Conservation (phyloP, 2,329 filamentous ascomycete genomes). For the Capronia americana region DNA sequence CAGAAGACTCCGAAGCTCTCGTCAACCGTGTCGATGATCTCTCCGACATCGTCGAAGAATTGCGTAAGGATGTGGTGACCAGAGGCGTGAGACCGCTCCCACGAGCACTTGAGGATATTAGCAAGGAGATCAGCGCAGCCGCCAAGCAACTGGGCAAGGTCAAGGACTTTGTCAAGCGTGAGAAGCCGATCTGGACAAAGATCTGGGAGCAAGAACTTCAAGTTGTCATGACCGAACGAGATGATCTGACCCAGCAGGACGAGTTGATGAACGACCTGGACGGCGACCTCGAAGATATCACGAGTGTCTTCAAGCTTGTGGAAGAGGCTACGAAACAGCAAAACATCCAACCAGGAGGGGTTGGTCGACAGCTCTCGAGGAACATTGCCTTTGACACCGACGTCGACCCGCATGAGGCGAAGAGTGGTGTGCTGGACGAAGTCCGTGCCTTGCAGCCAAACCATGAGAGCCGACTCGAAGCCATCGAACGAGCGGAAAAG, state of each 20-base stretch:
- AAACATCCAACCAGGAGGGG: slow-evolving; percentile 67
- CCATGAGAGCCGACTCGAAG: slow-evolving; percentile 89
- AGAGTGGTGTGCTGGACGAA: slow-evolving; percentile 90
- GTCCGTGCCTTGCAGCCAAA: slow-evolving; percentile 93
- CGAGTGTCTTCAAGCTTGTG: slow-evolving; percentile 90
- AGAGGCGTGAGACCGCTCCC: slow-evolving; percentile 91
- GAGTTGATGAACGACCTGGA: slow-evolving; percentile 90
- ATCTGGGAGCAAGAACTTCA: slow-evolving; percentile 99
- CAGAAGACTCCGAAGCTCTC: slow-evolving; percentile 84
- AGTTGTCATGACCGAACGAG: slow-evolving; percentile 92
- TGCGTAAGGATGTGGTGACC: slow-evolving; percentile 94
- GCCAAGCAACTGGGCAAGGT: slow-evolving; percentile 90
- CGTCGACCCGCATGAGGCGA: slow-evolving; percentile 77
- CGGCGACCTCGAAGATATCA: slow-evolving; percentile 93
- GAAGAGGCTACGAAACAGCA: slow-evolving; percentile 99
- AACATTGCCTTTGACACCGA: slow-evolving; percentile 56
- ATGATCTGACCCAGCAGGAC: slow-evolving; percentile 94
- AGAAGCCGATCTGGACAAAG: slow-evolving; percentile 98
- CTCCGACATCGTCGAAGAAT: slow-evolving; percentile 95
- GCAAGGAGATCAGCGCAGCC: slow-evolving; percentile 82
- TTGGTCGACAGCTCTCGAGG: slow-evolving; percentile 50
- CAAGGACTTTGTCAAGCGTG: slow-evolving; percentile 86
- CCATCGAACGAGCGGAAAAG: slow-evolving; percentile 96
- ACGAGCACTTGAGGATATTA: slow-evolving; percentile 84
- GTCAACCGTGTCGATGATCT: slow-evolving; percentile 93